Conservation (phyloP, 2,329 filamentous ascomycete species). For the Botrytis porri region DNA sequence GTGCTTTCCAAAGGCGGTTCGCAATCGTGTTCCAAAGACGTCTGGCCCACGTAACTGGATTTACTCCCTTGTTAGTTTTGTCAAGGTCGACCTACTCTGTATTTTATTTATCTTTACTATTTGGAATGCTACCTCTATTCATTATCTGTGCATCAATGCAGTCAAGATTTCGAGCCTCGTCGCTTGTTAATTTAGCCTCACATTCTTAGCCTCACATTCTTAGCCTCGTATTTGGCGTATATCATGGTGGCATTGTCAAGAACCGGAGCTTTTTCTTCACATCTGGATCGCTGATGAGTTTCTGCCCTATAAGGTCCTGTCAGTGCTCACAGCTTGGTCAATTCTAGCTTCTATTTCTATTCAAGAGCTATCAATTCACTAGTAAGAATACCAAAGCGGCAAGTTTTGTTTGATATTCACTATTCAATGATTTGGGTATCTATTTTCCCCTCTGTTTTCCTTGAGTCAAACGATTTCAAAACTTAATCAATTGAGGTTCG, state of each 20-base stretch:
- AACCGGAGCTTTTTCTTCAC: not conserved
- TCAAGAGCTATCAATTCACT: not conserved
- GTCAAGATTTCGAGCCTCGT: not conserved
- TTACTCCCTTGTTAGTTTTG: not conserved
- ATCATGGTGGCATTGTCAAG: not conserved
- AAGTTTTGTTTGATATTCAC: not conserved
- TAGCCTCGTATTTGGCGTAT: not conserved
- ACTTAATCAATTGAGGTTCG: not conserved
- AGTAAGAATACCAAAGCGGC: not conserved
- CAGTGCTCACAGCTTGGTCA: not conserved
- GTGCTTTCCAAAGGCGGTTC: no score
- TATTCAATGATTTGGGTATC: not conserved
- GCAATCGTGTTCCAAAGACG: not conserved
- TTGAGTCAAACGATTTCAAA: not conserved
- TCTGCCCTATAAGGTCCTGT: not conserved
- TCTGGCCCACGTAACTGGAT: not conserved
- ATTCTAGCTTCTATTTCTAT: not conserved
- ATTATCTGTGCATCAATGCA: not conserved
- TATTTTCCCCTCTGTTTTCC: not conserved
- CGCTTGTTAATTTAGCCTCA: not conserved
- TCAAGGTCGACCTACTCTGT: not conserved
- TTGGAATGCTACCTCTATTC: not conserved
- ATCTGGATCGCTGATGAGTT: not conserved
- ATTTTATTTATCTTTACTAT: not conserved
- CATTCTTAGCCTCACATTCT: not conserved